Percentiles rank a stretch among this genome's conserved stretches.
phyloP scores from a whole-genome alignment of 306 rosid genomes.

The Echinosophora koreensis region DNA sequence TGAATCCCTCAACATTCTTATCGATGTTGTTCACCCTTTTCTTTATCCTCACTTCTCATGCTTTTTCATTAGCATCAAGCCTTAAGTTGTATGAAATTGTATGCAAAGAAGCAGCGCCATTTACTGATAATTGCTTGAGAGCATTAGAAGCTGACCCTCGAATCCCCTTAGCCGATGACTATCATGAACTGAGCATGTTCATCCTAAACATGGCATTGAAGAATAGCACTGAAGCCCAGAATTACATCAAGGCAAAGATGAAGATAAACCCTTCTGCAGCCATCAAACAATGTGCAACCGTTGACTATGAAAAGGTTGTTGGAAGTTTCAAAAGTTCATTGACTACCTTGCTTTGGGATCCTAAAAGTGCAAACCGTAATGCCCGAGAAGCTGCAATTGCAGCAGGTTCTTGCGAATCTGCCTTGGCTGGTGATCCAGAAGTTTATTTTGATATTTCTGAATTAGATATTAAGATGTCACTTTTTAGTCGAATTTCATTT shows the following conservation, averaged over 20 bases:
- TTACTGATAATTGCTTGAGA: not conserved
- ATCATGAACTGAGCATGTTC: not conserved
- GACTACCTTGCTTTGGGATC: not conserved
- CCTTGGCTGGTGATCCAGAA: not conserved
- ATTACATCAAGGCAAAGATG: too few species aligned
- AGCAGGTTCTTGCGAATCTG: not conserved
- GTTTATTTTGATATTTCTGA: too few species aligned
- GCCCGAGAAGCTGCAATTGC: not conserved
- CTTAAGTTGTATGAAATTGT: not conserved
- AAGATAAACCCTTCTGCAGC: not conserved
- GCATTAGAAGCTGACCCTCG: not conserved
- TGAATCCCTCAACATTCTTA: not conserved
- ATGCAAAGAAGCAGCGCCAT: not conserved
- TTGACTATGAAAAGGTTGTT: not conserved
- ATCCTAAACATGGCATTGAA: not conserved
- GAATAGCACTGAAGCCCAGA: not conserved
- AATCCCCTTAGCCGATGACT: not conserved
- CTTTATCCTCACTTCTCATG: not conserved
- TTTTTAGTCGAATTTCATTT: not conserved
- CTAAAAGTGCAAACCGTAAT: not conserved
- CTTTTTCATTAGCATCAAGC: not conserved
- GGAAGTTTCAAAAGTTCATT: not conserved
- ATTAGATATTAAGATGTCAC: too few species aligned
- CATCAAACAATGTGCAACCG: too few species aligned
- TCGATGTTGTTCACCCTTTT: not conserved